These are phyloP conservation scores for Venturia aucupariae DNA, from an alignment of 2,329 filamentous ascomycete species.

Conservation along the genomic window DNA sequence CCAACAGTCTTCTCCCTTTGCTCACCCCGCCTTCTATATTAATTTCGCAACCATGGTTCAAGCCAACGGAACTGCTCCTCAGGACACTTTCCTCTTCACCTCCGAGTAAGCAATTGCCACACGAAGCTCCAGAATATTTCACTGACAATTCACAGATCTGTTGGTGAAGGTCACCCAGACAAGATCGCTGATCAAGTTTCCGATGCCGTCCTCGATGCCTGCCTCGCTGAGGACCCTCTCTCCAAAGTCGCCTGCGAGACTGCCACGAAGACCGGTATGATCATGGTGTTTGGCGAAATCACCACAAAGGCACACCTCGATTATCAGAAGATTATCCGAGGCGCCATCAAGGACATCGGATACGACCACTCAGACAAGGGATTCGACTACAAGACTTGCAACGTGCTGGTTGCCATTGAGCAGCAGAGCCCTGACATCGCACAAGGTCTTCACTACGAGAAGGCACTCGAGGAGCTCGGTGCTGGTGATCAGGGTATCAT, in stretches of 20 bases:
- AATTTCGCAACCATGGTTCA: conserved; percentile 22
- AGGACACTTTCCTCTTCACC: conserved; percentile 37
- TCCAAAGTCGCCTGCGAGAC: conserved; percentile 99
- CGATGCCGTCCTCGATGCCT: conserved; percentile 97
- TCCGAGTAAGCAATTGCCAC: conserved; percentile 28
- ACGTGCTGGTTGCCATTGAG: conserved; percentile 97
- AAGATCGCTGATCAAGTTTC: conserved; percentile 96
- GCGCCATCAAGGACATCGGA: conserved; percentile 94
- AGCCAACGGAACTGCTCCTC: conserved; percentile 15
- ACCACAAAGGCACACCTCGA: conserved; percentile 91
- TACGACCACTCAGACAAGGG: conserved; percentile 97
- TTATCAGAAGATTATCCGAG: conserved; percentile 96
- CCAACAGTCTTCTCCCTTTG: not conserved
- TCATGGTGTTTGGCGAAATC: conserved; percentile 82
- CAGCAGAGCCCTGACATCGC: conserved; percentile 98
- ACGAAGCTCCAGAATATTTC: not conserved
- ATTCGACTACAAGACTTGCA: conserved; percentile 99
- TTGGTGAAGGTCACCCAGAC: conserved; percentile 46
- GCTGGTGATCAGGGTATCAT: conserved; percentile 99
- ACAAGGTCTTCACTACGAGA: conserved; percentile 96
- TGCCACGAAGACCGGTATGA: conserved; percentile 98
- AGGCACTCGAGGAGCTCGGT: conserved; percentile 94
- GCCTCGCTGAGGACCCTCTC: conserved; percentile 84
- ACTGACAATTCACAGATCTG: conserved; percentile 24
- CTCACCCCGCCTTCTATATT: conserved; percentile 3